Evolutionary conservation across 139 green algal species (phyloP).

Genomic region (Haematococcus lacustris): DNA sequence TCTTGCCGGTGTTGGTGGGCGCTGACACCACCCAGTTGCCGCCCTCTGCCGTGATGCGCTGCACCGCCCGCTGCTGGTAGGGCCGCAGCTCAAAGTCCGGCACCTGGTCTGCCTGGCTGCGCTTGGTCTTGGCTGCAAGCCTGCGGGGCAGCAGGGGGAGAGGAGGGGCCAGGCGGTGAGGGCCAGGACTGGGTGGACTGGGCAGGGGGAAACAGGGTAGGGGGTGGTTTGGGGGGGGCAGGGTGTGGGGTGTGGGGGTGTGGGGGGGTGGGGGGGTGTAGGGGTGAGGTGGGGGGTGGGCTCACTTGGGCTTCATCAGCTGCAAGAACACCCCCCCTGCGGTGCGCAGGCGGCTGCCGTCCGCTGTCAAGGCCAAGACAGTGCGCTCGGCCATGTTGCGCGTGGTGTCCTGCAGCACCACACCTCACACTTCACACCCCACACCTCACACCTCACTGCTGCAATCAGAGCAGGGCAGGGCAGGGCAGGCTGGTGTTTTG

Average conservation of each 20-base stretch:
- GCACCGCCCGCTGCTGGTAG: conserved; percentile 8
- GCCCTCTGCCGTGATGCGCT: background rate
- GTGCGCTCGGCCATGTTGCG: too few species aligned
- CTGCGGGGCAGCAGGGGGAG: background rate
- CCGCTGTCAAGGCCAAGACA: too few species aligned
- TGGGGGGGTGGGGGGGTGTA: background rate
- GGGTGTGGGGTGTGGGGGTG: background rate
- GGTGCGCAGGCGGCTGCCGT: background rate
- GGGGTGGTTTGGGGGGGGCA: background rate
- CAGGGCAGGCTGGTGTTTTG: too few species aligned
- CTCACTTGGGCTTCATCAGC: background rate
- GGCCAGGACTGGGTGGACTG: too few species aligned
- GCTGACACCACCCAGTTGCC: conserved; percentile 33
- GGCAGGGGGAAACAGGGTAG: background rate
- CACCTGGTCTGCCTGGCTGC: background rate
- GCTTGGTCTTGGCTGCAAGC: background rate
- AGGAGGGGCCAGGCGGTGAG: background rate
- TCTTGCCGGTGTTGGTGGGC: conserved; percentile 35
- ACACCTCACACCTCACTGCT: too few species aligned
- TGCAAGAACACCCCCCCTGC: background rate
- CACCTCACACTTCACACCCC: too few species aligned
- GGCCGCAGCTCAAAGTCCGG: background rate
- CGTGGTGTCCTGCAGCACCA: too few species aligned
- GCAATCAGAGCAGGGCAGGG: too few species aligned
- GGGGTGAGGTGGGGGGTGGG: background rate